Evolutionary conservation across 2,329 filamentous ascomycete genomes (phyloP), one percentile per base, ranked within the genome.

Genomic region (Fusarium sp.): DNA sequence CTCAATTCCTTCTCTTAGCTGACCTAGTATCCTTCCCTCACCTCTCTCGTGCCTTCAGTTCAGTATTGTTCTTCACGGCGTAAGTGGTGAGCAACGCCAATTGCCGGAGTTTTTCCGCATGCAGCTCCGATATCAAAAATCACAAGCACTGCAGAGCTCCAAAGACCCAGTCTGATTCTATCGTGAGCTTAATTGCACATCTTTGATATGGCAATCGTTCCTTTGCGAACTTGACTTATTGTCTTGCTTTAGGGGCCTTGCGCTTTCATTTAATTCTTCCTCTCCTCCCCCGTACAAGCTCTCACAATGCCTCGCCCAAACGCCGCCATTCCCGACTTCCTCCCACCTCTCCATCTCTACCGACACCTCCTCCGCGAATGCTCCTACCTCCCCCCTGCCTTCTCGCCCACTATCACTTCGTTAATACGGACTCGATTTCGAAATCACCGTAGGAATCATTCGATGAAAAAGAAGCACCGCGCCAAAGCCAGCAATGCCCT

Each of bases 351-450:
- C n/a, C 77, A 81, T 74, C 80, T 90, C 56, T 92, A 91, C 79
- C 87, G 91, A 65, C 86, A 89, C 67, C 82, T 92, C 25, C 87
- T 92, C 38, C 89, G 91, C 68, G 89, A 91, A 82, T 83, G 86
- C 42, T 87, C 88, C 31, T 92, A 92, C 77, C 86, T 92, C 3
- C 89, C 90, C 2, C 84, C 84, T 3, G 80, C 86, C 42, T 88
- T 88, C 68, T 86, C 85, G 42, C 79, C 82, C 3, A 86, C 83
- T 63, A 81, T 89, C 63, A 78, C 82, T 54, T 74, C 81, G 8
- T 82, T 82, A 36, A 86, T 91, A 54, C 81, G 82, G 60, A 68
- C 74, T 9, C 84, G 85, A 36, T 91, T 90, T 76, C 84, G 84
- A n/a, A 80, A 80, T 4, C 81, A 86, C 70, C 79, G 73, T 5